Percentiles rank a stretch among this genome's conserved stretches.
These are phyloP conservation scores for Dendrobium nobile DNA, from an alignment of 106 monocot genomes.

Conservation along the genomic window DNA sequence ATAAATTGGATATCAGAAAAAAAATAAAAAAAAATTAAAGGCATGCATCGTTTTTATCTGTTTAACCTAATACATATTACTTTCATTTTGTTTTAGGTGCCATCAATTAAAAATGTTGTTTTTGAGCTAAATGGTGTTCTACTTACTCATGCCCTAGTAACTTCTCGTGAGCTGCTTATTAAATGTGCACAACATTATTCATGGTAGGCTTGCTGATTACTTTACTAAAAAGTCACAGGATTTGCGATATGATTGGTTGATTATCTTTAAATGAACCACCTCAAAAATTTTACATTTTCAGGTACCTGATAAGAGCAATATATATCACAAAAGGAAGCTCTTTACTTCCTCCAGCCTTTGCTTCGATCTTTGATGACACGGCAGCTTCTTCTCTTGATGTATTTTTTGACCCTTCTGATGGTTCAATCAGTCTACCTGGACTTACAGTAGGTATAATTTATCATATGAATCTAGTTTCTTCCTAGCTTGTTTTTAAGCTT, in stretches of 20 bases:
- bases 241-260: neutral
- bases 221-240: neutral
- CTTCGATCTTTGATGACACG: constrained; percentile 88
- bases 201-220: constrained; percentile 40
- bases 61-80: neutral
- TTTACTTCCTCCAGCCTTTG: constrained; percentile 85
- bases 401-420: constrained; percentile 91
- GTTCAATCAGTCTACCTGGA: constrained; percentile 78
- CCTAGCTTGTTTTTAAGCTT: neutral
- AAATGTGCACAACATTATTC: constrained; percentile 96
- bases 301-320: constrained; percentile 76
- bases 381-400: constrained; percentile 92
- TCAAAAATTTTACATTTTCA: constrained; percentile 19
- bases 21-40: neutral
- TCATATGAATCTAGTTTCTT: neutral
- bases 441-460: constrained; percentile 57
- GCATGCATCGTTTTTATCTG: neutral
- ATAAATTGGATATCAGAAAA: neutral
- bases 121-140: constrained; percentile 84
- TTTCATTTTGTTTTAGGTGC: constrained; percentile 42
- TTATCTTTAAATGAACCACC: neutral
- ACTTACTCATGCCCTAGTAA: constrained; percentile 76
- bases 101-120: constrained; percentile 50
- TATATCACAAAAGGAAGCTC: constrained; percentile 83
- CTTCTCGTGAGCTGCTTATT: constrained; percentile 59